phyloP scores from a whole-genome alignment of 495 filamentous ascomycete genomes.

The Baudoinia panamericana region DNA sequence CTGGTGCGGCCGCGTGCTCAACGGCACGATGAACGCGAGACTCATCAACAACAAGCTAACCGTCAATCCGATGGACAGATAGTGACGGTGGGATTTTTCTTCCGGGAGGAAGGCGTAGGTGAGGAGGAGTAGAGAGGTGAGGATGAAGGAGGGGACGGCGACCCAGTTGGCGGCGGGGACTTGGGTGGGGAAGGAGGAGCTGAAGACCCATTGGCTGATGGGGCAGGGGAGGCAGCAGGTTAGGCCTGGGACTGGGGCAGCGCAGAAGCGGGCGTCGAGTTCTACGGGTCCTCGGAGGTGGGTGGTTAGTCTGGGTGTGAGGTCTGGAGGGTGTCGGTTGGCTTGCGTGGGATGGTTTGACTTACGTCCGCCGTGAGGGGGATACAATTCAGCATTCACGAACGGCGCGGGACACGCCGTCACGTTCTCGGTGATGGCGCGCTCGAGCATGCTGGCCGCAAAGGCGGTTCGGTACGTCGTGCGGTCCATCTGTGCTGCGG shows the following conservation, averaged over 20 bases:
- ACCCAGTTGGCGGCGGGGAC: slow-evolving; percentile 24
- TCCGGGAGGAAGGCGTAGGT: slow-evolving; percentile 28
- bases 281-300: slow-evolving; percentile 14
- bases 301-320: neutral
- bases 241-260: slow-evolving; percentile 6
- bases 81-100: slow-evolving; percentile 28
- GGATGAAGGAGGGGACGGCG: slow-evolving; percentile 22
- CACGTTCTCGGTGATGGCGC: too few species aligned
- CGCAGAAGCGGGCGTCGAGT: slow-evolving; percentile 25
- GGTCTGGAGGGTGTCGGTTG: neutral
- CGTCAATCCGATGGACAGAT: slow-evolving; percentile 27
- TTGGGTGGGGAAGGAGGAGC: slow-evolving; percentile 10
- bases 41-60: slow-evolving; percentile 7
- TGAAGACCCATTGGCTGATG: slow-evolving; percentile 26
- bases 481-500: too few species aligned
- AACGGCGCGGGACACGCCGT: slow-evolving; percentile 3
- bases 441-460: too few species aligned
- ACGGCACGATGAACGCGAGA: slow-evolving; percentile 28
- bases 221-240: slow-evolving; percentile 31
- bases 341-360: too few species aligned
- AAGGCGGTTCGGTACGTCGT: too few species aligned
- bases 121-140: slow-evolving; percentile 27
- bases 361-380: slow-evolving; percentile 1
- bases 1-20: slow-evolving; percentile 19
- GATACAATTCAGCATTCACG: neutral